Percentiles rank a stretch among this genome's conserved stretches.
These are phyloP conservation scores for Conticribra weissflogii DNA, from an alignment of 108 stramenopile species.

Conservation along the genomic window DNA sequence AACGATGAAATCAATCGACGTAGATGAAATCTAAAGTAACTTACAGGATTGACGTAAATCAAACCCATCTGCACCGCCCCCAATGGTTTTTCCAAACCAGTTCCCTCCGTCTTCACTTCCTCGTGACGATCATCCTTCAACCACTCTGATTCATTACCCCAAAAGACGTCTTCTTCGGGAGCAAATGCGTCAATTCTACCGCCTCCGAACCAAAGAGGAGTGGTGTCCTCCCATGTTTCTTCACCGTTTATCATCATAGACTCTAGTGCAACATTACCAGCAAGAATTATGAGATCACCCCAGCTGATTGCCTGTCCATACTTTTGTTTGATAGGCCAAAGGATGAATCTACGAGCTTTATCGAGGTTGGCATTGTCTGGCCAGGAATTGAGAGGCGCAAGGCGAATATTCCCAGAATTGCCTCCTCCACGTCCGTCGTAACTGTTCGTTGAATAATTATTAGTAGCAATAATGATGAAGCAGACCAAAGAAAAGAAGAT, in stretches of 20 bases:
- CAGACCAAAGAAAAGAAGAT: not conserved
- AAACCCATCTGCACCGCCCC: conserved; percentile 82
- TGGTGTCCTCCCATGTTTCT: conserved; percentile 42
- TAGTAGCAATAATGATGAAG: too few species aligned
- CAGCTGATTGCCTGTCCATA: conserved; percentile 64
- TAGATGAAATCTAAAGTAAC: not conserved
- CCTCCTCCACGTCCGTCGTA: conserved; percentile 80
- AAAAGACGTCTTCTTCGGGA: conserved; percentile 74
- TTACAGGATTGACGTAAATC: conserved; percentile 81
- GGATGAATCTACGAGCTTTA: conserved; percentile 61
- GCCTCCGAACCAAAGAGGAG: conserved; percentile 69
- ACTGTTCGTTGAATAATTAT: too few species aligned
- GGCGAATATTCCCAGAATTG: conserved; percentile 64
- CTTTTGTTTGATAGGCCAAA: conserved; percentile 83
- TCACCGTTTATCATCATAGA: conserved; percentile 39
- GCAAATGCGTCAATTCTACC: conserved; percentile 73
- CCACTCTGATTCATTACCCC: conserved; percentile 75
- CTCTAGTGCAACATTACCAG: conserved; percentile 83
- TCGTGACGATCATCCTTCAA: conserved; percentile 59
- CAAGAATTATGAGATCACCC: conserved; percentile 85
- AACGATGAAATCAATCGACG: too few species aligned
- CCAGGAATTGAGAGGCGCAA: conserved; percentile 80
- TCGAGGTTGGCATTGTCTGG: conserved; percentile 85
- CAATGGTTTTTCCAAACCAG: conserved; percentile 63
- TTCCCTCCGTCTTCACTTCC: conserved; percentile 11